These are phyloP conservation scores for Euphorbia schlechtendalii DNA, from an alignment of 441 rosid genomes.

Conservation along the genomic window DNA sequence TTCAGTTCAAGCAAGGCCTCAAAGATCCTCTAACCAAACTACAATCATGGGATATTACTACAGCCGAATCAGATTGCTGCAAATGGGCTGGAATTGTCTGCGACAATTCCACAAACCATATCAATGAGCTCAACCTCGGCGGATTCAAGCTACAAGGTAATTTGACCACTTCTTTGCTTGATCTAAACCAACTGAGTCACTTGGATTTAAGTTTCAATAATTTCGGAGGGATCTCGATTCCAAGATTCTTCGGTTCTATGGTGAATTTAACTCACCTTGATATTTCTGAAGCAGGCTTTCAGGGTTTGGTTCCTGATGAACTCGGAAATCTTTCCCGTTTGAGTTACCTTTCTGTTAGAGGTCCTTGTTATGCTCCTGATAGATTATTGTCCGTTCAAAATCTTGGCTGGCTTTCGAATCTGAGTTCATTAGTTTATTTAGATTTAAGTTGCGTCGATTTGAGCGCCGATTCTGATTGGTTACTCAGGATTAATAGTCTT, in stretches of 20 bases:
- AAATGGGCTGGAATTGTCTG: slow-evolving; percentile 12
- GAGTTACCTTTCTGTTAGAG: slow-evolving; percentile 25
- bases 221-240: slow-evolving; percentile 28
- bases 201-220: slow-evolving; percentile 32
- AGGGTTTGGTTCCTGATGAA: slow-evolving; percentile 24
- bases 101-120: background rate
- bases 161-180: slow-evolving; percentile 27
- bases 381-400: slow-evolving; percentile 2
- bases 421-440: slow-evolving; percentile 26
- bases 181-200: slow-evolving; percentile 23
- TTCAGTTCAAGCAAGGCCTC: slow-evolving; percentile 30
- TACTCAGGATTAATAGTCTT: background rate
- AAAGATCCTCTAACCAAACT: slow-evolving; percentile 26
- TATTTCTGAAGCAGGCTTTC: slow-evolving; percentile 30
- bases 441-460: slow-evolving; percentile 9
- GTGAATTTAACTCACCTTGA: slow-evolving; percentile 22
- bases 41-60: slow-evolving; percentile 29
- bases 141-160: slow-evolving; percentile 24
- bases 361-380: background rate
- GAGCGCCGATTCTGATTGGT: slow-evolving; percentile 3
- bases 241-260: slow-evolving; percentile 34
- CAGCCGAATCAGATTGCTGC: slow-evolving; percentile 23
- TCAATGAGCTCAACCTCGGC: slow-evolving; percentile 25
- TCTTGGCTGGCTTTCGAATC: slow-evolving; percentile 27
- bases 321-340: slow-evolving; percentile 30